Conservation (phyloP, 345 rosid genomes). For the Trapa incisa region DNA sequence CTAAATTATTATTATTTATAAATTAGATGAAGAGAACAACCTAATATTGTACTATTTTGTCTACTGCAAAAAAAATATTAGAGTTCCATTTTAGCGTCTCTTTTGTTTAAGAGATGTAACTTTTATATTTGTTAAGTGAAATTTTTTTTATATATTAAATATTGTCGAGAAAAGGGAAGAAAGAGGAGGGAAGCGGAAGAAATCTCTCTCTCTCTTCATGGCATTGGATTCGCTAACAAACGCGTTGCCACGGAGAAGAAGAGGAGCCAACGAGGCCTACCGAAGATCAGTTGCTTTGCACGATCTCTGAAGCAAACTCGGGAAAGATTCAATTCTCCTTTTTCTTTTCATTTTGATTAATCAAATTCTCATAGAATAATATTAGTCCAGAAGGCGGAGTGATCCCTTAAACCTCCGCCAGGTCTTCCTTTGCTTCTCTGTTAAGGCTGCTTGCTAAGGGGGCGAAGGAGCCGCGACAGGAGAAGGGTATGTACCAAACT, state of each 20-base stretch:
- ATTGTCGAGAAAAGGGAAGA: background rate
- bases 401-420: background rate
- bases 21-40: no score
- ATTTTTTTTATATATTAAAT: no score
- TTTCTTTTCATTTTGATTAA: background rate
- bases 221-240: background rate
- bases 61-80: no score
- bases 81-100: no score
- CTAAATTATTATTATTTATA: no score
- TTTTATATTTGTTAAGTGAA: no score
- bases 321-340: background rate
- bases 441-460: background rate
- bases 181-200: background rate
- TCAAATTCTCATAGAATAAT: background rate
- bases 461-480: background rate
- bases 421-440: background rate
- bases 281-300: slow-evolving; percentile 1
- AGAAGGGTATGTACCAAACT: background rate
- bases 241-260: background rate
- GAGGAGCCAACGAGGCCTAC: background rate
- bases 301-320: background rate
- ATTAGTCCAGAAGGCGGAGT: background rate
- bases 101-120: no score
- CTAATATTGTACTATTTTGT: no score
- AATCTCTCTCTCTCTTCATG: background rate